Evolutionary conservation across 257 asterid genomes (phyloP).

Genomic region (Avicennia marina): DNA sequence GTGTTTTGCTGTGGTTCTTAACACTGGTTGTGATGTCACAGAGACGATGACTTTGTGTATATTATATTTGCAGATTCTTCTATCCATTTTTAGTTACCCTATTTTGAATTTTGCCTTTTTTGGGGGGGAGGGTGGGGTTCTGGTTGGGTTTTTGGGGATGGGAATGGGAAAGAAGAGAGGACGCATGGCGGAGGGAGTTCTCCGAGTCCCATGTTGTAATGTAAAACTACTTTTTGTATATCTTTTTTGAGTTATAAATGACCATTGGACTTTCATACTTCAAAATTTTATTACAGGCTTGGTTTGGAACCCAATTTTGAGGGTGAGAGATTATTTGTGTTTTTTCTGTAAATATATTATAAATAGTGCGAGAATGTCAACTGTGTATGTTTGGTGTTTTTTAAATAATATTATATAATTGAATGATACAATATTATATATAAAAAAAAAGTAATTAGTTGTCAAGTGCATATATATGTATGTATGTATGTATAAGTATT

Average conservation of each 20-base stretch:
- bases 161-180: too few species aligned
- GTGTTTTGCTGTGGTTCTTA: conserved; percentile 19
- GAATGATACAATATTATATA: too few species aligned
- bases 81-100: neutral
- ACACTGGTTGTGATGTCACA: conserved; percentile 15
- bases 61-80: conserved; percentile 20
- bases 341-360: too few species aligned
- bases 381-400: too few species aligned
- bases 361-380: too few species aligned
- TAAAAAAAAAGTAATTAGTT: too few species aligned
- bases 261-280: conserved; percentile 12
- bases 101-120: neutral
- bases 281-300: too few species aligned
- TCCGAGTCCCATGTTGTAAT: conserved; percentile 23
- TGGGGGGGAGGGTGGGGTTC: neutral
- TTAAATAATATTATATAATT: too few species aligned
- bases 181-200: neutral
- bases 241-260: conserved; percentile 19
- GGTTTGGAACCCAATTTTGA: too few species aligned
- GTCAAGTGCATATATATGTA: too few species aligned
- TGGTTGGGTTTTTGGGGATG: neutral
- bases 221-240: conserved; percentile 32
- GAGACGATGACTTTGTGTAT: conserved; percentile 32
- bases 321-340: too few species aligned
- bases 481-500: too few species aligned